These are phyloP conservation scores for Ophiocordyceps sinensis DNA, from an alignment of 2,329 filamentous ascomycete genomes.

Conservation along the genomic window DNA sequence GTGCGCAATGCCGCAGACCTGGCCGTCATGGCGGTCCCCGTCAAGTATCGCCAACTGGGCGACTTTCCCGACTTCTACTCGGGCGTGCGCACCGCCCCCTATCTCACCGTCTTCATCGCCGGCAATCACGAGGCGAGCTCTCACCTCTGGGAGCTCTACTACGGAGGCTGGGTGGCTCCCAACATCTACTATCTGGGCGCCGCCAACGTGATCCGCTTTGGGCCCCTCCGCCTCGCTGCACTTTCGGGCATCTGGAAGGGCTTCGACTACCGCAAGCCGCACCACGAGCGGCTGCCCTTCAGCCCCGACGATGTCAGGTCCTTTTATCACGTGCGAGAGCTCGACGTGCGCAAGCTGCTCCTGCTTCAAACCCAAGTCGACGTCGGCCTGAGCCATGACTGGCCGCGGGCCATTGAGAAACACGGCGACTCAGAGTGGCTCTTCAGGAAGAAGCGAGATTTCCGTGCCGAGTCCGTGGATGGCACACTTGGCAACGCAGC, in stretches of 20 bases:
- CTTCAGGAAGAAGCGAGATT: slow-evolving; percentile 60
- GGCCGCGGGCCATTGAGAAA: slow-evolving; percentile 74
- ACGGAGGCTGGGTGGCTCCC: slow-evolving; percentile 91
- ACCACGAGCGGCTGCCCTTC: slow-evolving; percentile 79
- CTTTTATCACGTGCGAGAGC: slow-evolving; percentile 80
- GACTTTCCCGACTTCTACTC: slow-evolving; percentile 95
- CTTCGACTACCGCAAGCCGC: slow-evolving; percentile 70
- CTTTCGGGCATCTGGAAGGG: slow-evolving; percentile 94
- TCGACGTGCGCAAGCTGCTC: slow-evolving; percentile 82
- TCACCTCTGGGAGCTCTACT: slow-evolving; percentile 82
- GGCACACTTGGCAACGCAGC: slow-evolving; percentile 69
- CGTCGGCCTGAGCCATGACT: slow-evolving; percentile 86
- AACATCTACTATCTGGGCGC: slow-evolving; percentile 97
- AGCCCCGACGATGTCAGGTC: slow-evolving; percentile 59
- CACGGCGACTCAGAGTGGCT: slow-evolving; percentile 55
- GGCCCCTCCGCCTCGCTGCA: slow-evolving; percentile 74
- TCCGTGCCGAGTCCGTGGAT: slow-evolving; percentile 59
- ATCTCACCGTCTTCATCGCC: slow-evolving; percentile 80
- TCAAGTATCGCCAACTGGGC: slow-evolving; percentile 74
- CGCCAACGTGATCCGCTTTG: slow-evolving; percentile 74
- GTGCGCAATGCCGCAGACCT: slow-evolving; percentile 81
- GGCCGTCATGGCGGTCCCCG: slow-evolving; percentile 75
- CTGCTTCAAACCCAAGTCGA: slow-evolving; percentile 80
- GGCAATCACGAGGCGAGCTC: slow-evolving; percentile 94
- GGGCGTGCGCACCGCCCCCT: slow-evolving; percentile 62